Base-by-base conservation (phyloP, 371 early-diverging fungal genomes). In the Nematocida ironsii region DNA sequence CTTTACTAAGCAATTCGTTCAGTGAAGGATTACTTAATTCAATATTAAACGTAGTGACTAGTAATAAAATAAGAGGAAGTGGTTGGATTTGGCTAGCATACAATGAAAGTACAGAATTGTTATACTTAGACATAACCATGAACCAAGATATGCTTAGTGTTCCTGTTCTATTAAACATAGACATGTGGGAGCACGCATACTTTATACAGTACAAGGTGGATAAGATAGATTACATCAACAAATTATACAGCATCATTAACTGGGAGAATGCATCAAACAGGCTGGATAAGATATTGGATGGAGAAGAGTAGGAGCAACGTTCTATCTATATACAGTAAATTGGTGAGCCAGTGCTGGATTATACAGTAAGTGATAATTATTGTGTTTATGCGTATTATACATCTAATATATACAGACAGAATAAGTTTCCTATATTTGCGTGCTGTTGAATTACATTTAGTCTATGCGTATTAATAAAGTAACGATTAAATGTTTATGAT, bases 81-180 rank as follows among this genome's bases (percentile, higher is more conserved):
- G 80, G 80, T 20, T 78, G 80, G 80, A 69, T 78, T 47, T 78
- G 80, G 80, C 52, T 78, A 7, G 11, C 67, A 45, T 78, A 78
- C 60, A 39, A 27, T 23, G 60, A 13, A 23, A 39, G 1, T 0
- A 50, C 23, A 54, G 42, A 39, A n/a, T 16, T 40, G 6, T 48
- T 78, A 25, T n/a, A 42, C 0, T 16, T 78, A 16, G 70, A 70
- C 13, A 50, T 20, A 47, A 78, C 71, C n/a, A 70, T 69, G 71
- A 71, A 71, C 61, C 80, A 78, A 40, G 69, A 60, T 50, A 71
- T 78, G 33, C 80, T 70, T 18, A 58, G 9, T 13, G n/a, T 58
- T 9, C 76, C 58, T 5, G 60, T 78, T 11, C 71, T 78, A 7
- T 67, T 78, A 18, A 70, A 71, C 55, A 52, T 78, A 11, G 80